Conservation (phyloP, 345 rosid genomes). For the Syzygium grande region DNA sequence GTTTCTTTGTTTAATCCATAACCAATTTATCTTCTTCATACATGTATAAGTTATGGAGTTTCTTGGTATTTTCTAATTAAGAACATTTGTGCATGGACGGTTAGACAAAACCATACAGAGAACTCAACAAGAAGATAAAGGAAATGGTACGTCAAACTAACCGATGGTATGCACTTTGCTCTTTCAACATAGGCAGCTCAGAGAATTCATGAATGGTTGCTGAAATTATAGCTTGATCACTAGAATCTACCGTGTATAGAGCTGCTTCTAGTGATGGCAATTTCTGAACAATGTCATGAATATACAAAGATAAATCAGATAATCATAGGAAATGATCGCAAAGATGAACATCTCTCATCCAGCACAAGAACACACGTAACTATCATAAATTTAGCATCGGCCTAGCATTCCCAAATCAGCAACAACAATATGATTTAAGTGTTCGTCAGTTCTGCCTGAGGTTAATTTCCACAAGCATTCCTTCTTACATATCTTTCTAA, state of each 20-base stretch:
- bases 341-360: neutral
- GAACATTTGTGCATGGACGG: neutral
- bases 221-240: constrained; percentile 43
- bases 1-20: neutral
- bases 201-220: constrained; percentile 44
- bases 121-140: neutral
- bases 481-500: neutral
- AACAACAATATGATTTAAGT: neutral
- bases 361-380: neutral
- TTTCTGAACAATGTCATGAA: constrained; percentile 27
- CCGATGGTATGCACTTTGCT: constrained; percentile 55
- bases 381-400: neutral
- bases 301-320: neutral
- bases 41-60: neutral
- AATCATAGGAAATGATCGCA: neutral
- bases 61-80: neutral
- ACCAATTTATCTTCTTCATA: neutral
- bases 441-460: neutral
- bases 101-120: neutral
- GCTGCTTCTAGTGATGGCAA: constrained; percentile 54
- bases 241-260: constrained; percentile 33
- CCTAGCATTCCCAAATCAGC: neutral
- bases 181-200: constrained; percentile 55
- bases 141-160: constrained; percentile 9
- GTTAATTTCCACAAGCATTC: neutral